A percentile compares a stretch with the other conserved stretches of the same genome.
Conservation (phyloP, 2,329 filamentous ascomycete genomes). For the Paraphoma sp. region DNA sequence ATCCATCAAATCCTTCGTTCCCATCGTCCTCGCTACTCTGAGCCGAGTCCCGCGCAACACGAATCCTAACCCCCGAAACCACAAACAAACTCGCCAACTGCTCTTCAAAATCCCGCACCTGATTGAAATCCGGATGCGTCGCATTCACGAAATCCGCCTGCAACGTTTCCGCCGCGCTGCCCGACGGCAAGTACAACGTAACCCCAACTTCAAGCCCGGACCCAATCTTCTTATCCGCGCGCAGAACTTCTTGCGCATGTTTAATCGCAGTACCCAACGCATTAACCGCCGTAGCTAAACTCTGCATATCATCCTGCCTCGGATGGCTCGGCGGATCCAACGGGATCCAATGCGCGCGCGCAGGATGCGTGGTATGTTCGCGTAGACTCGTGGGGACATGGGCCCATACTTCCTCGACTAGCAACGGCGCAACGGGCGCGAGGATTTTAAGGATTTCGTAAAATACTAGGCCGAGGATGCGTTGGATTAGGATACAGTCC, state of each 20-base stretch:
- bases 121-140: neutral
- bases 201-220: constrained; percentile 83
- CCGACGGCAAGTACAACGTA: constrained; percentile 30
- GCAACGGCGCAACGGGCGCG: constrained; percentile 77
- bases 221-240: constrained; percentile 74
- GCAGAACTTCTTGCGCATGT: constrained; percentile 74
- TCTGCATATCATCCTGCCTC: constrained; percentile 23
- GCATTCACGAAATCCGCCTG: neutral
- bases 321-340: constrained; percentile 13
- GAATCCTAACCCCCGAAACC: neutral
- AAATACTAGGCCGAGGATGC: constrained; percentile 67
- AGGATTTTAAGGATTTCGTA: constrained; percentile 78
- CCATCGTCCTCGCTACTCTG: too few relatives aligned
- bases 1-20: constrained; percentile 4
- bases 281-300: constrained; percentile 48
- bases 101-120: neutral
- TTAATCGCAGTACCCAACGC: constrained; percentile 73
- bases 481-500: constrained; percentile 65
- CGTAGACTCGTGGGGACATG: constrained; percentile 72
- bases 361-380: constrained; percentile 32
- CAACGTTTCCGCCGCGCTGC: neutral
- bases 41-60: neutral
- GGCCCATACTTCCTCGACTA: constrained; percentile 89
- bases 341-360: constrained; percentile 26
- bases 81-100: constrained; percentile 1